Evolutionary conservation across 768 basidiomycete genomes (phyloP), one percentile per base, ranked within the genome.

Genomic region (Russula olivacea): DNA sequence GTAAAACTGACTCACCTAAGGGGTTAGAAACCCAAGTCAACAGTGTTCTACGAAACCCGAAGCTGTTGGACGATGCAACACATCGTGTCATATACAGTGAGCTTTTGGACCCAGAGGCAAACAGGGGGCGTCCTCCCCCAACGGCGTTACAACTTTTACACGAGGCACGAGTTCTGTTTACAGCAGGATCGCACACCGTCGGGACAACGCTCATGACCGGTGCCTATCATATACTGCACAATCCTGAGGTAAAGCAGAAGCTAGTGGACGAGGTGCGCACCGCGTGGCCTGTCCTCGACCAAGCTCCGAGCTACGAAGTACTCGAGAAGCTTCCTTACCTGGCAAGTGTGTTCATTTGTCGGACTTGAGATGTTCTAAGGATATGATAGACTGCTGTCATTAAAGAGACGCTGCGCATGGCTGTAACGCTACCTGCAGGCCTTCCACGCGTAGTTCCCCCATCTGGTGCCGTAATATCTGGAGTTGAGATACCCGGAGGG

Each of bases 21-120:
- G 23, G 32, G 15, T 23, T 64, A 21, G 21, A 34, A 25, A 23
- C 19, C 3, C 63, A 64, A 34, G 51, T 64, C 14, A 40, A 52
- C 8, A 25, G 19, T 19, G 28, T 64, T 25, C 4, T 64, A 40
- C 3, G 17, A 51, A 45, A 61, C 19, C 63, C 63, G 6, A 8
- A 43, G 19, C 5, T 36, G 4, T 34, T 64, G 48, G 48, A 61
- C 10, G 40, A 64, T 17, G 59, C 54, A 19, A 54, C 63, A 8
- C 63, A 64, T 40, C 63, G 63, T 28, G 61, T 38, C 19, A 55
- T 64, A 4, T 64, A 61, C 32, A 60, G 54, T 17, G 63, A 64
- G 25, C 49, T 64, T 1, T 4, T 64, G 10, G 30, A 61, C 15
- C 54, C 59, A 15, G 59, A 43, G 6, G 48, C 63, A 28, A 56